phyloP scores from a whole-genome alignment of 176 grass and related monocot species.

The Paspalum notatum region DNA sequence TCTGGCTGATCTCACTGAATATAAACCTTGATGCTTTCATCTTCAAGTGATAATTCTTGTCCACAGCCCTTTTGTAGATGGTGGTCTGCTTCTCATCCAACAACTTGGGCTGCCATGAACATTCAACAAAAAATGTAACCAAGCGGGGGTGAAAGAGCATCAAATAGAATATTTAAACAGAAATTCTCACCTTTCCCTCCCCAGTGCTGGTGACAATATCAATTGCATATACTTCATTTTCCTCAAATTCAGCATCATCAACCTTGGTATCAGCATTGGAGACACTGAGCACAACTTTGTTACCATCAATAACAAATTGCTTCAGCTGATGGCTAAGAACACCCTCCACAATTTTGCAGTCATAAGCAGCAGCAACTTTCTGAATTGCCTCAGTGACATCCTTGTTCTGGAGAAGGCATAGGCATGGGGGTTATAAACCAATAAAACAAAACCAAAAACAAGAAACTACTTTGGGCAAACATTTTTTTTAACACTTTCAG shows the following conservation, averaged over 20 bases:
- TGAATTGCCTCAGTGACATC: conserved; percentile 98
- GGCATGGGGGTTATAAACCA: not conserved
- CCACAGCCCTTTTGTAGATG: conserved; percentile 96
- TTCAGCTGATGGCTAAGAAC: conserved; percentile 98
- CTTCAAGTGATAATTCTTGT: conserved; percentile 98
- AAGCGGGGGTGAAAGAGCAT: not conserved
- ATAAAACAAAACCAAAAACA: not conserved
- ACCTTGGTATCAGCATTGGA: conserved; percentile 90
- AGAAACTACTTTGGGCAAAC: not conserved
- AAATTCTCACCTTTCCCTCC: conserved; percentile 78
- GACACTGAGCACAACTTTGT: conserved; percentile 89
- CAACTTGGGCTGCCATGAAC: conserved; percentile 66
- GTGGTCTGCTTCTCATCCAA: conserved; percentile 99
- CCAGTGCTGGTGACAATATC: conserved; percentile 96
- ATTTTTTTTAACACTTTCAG: not conserved
- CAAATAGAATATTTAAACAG: conserved; percentile 11
- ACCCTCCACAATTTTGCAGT: conserved; percentile 98
- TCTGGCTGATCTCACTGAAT: conserved; percentile 99
- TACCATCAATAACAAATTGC: conserved; percentile 97
- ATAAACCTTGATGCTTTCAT: conserved; percentile 99
- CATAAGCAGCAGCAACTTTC: conserved; percentile 94
- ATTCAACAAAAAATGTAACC: not conserved
- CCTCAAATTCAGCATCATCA: conserved; percentile 99
- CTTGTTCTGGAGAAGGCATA: conserved; percentile 69
- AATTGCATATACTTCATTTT: conserved; percentile 98